Evolutionary conservation across 345 rosid species (phyloP).

Genomic region (Sonneratia alba): DNA sequence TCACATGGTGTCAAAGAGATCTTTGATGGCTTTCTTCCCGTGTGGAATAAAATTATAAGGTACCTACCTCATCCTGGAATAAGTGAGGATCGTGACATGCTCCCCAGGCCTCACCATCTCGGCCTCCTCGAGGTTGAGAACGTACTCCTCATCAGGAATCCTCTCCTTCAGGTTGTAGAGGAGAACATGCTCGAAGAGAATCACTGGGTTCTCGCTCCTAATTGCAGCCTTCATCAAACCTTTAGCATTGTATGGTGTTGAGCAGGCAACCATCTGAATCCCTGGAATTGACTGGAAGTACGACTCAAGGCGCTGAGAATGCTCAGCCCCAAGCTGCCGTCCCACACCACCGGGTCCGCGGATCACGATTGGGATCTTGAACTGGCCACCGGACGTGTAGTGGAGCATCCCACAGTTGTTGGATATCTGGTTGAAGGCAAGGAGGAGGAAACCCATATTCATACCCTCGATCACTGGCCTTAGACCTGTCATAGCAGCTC

Average conservation of each 20-base stretch:
- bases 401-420: slow-evolving; percentile 99
- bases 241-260: slow-evolving; percentile 96
- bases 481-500: slow-evolving; percentile 92
- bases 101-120: slow-evolving; percentile 97
- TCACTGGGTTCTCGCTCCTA: slow-evolving; percentile 95
- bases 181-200: slow-evolving; percentile 88
- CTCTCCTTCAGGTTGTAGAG: slow-evolving; percentile 96
- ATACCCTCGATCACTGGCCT: slow-evolving; percentile 87
- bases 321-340: slow-evolving; percentile 94
- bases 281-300: slow-evolving; percentile 98
- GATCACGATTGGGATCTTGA: slow-evolving; percentile 73
- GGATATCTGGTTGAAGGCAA: slow-evolving; percentile 96
- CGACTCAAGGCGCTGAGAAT: slow-evolving; percentile 90
- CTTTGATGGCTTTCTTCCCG: neutral
- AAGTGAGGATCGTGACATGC: slow-evolving; percentile 75
- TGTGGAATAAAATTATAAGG: neutral
- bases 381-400: slow-evolving; percentile 97
- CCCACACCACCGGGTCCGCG: slow-evolving; percentile 99
- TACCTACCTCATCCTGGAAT: slow-evolving; percentile 68
- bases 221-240: slow-evolving; percentile 99
- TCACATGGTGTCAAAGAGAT: neutral
- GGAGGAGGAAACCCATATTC: slow-evolving; percentile 98
- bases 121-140: slow-evolving; percentile 86
- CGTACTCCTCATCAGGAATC: slow-evolving; percentile 83
- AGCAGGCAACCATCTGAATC: slow-evolving; percentile 98